A percentile compares a stretch with the other conserved stretches of the same genome.
These are phyloP conservation scores for Kernera saxatilis DNA, from an alignment of 345 rosid genomes.

Conservation along the genomic window DNA sequence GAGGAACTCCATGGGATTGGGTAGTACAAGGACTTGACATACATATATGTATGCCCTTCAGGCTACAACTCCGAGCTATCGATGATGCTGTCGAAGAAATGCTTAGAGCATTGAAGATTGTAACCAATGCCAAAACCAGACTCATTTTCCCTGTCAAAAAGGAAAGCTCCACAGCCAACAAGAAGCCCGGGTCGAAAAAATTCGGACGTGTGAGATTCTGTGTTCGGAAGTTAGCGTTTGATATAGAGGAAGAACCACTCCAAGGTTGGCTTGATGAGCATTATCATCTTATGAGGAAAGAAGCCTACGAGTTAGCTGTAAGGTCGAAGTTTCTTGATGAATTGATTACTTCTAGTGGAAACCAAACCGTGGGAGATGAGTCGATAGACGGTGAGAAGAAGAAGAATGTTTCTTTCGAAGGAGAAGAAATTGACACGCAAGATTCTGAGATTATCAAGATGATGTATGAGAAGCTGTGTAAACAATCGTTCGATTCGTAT, in stretches of 20 bases:
- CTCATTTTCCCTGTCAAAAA: slow-evolving; percentile 54
- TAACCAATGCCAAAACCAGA: slow-evolving; percentile 55
- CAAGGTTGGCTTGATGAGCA: slow-evolving; percentile 99
- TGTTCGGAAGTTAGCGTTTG: slow-evolving; percentile 66
- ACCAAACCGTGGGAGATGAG: slow-evolving; percentile 44
- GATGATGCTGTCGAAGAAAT: slow-evolving; percentile 94
- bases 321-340: slow-evolving; percentile 81
- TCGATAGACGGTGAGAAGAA: slow-evolving; percentile 30
- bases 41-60: slow-evolving; percentile 79
- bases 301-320: slow-evolving; percentile 78
- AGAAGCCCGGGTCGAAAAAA: slow-evolving; percentile 50
- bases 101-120: slow-evolving; percentile 83
- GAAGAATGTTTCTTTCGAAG: slow-evolving; percentile 44
- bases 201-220: slow-evolving; percentile 69
- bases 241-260: slow-evolving; percentile 94
- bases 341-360: slow-evolving; percentile 38
- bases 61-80: slow-evolving; percentile 88
- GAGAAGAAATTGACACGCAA: slow-evolving; percentile 52
- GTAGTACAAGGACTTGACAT: slow-evolving; percentile 85
- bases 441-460: slow-evolving; percentile 46
- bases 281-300: slow-evolving; percentile 69
- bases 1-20: slow-evolving; percentile 44
- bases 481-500: slow-evolving; percentile 67
- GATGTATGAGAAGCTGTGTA: slow-evolving; percentile 58
- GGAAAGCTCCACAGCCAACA: slow-evolving; percentile 64